Conservation (phyloP, 31 red algal species). For the Odonthalia washingtoniensis region DNA sequence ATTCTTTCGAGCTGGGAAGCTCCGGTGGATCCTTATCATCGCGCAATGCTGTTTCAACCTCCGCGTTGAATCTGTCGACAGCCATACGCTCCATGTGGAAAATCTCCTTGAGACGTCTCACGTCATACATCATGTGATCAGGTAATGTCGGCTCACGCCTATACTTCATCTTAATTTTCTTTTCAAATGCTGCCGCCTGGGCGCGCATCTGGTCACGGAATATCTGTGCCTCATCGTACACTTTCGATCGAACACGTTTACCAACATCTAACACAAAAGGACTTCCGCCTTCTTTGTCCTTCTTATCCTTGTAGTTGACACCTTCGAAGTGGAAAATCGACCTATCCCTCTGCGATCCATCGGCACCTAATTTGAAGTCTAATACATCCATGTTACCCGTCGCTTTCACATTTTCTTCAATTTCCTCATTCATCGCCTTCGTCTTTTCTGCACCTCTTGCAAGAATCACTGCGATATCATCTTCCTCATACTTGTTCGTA, state of each 20-base stretch:
- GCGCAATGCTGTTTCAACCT: constrained; percentile 74
- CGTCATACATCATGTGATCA: constrained; percentile 77
- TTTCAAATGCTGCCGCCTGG: constrained; percentile 50
- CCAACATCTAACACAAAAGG: constrained; percentile 97
- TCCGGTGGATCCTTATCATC: constrained; percentile 83
- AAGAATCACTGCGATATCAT: constrained; percentile 95
- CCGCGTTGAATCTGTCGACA: constrained; percentile 77
- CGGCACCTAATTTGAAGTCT: constrained; percentile 73
- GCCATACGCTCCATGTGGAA: constrained; percentile 42
- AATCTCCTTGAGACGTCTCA: constrained; percentile 68
- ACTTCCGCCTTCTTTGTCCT: constrained; percentile 64
- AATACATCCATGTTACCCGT: constrained; percentile 80
- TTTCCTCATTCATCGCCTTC: constrained; percentile 81
- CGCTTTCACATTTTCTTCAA: constrained; percentile 71
- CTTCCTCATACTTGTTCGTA: constrained; percentile 81
- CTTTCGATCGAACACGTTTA: constrained; percentile 90
- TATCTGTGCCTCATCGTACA: constrained; percentile 86
- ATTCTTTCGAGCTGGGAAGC: constrained; percentile 66
- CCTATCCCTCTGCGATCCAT: constrained; percentile 46
- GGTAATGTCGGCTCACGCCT: constrained; percentile 34
- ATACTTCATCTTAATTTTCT: constrained; percentile 49
- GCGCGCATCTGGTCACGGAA: constrained; percentile 69
- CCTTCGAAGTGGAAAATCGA: constrained; percentile 98
- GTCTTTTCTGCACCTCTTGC: constrained; percentile 93
- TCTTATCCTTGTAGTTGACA: constrained; percentile 87